Base-by-base conservation (phyloP, 345 rosid species). In the Gossypium turneri region DNA sequence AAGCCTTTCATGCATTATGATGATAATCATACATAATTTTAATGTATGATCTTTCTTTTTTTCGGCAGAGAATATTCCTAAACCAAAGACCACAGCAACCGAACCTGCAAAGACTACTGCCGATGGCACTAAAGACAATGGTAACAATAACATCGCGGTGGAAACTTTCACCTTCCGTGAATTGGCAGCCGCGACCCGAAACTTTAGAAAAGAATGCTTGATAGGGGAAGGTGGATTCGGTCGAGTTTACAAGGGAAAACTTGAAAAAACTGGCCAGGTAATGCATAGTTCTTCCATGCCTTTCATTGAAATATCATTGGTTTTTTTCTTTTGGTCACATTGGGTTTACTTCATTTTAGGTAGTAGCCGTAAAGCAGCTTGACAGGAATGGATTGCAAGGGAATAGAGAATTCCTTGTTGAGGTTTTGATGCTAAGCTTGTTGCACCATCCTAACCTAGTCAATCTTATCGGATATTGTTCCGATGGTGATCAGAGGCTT, bases 151-250 rank as follows among this genome's bases (percentile, higher is more conserved):
- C 67, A 85, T 92, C 9, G 84, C 88, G 11, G 91, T 95, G 0
- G 85, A 92, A 72, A 91, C 91, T 1, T 94, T 94, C 83, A 86
- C 97, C 10, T 94, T 92, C 80, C 82, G 94, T 0, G 97, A 94
- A 77, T 77, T 94, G 57, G 98, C 98, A 15, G 81, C 89, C 2
- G 97, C 98, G 2, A 94, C 98, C 0, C 91, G 84, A 88, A 94
- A 94, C 81, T 92, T 94, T 80, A 70, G 93, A 70, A 92, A 87
- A 68, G 98, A 91, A 80, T 94, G 98, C 82, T 74, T 94, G 38
- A 87, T 92, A 2, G 98, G 98, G 20, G 98, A 94, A 87, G 98
- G 98, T 11, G 97, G 98, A 66, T 94, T 94, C 9, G 98, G 98
- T 1, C 86, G 98, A 73, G 98, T 94, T 77, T 94, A 92, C 77